A percentile compares a stretch with the other conserved stretches of the same genome.
Conservation (phyloP, 2,329 filamentous ascomycete species). For the Shiraia sp. region DNA sequence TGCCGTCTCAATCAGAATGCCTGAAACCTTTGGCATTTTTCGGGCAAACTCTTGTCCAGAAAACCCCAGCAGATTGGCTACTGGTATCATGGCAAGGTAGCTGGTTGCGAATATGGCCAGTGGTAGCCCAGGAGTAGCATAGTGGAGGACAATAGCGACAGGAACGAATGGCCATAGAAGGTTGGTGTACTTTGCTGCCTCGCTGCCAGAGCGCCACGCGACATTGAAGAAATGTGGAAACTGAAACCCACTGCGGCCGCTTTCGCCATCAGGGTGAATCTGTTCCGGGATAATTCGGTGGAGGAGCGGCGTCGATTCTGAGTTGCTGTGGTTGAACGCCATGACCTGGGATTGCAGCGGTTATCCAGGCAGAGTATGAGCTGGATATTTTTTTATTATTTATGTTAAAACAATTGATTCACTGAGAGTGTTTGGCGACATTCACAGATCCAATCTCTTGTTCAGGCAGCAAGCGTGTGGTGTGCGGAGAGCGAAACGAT, state of each 20-base stretch:
- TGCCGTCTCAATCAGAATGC: conserved; percentile 61
- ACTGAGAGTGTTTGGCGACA: too few species aligned
- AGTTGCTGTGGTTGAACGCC: conserved; percentile 20
- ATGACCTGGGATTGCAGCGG: too few species aligned
- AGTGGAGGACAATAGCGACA: conserved; percentile 66
- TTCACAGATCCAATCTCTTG: too few species aligned
- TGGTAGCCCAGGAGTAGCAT: conserved; percentile 57
- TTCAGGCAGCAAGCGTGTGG: not conserved
- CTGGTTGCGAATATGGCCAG: conserved; percentile 68
- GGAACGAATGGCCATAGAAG: conserved; percentile 76
- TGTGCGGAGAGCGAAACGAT: not conserved
- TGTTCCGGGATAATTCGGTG: conserved; percentile 33
- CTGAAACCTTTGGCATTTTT: conserved; percentile 74
- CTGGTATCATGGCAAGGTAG: conserved; percentile 76
- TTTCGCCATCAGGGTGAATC: conserved; percentile 63
- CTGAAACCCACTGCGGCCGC: conserved; percentile 67
- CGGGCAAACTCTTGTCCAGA: conserved; percentile 71
- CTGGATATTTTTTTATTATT: conserved; percentile 9
- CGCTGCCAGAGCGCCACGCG: conserved; percentile 66
- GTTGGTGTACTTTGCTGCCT: conserved; percentile 68
- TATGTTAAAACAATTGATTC: too few species aligned
- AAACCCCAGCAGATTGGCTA: conserved; percentile 75
- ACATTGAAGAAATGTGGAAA: conserved; percentile 66
- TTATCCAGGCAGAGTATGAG: too few species aligned
- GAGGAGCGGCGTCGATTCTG: conserved; percentile 38